Percentiles rank a stretch among this genome's conserved stretches.
Conservation (phyloP, 495 filamentous ascomycete species). For the Xylaria castorea region DNA sequence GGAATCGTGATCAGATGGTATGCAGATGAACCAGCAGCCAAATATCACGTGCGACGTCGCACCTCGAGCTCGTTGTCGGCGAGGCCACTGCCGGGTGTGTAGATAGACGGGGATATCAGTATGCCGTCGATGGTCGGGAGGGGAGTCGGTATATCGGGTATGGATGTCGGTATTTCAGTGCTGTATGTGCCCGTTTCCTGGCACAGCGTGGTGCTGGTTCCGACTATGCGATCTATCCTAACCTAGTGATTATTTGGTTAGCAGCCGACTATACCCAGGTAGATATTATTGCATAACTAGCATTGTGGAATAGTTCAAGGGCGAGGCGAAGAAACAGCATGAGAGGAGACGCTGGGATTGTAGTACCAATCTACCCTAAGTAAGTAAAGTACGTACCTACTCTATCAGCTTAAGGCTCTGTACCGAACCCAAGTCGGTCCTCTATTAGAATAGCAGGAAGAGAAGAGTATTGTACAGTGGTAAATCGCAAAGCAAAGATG, state of each 20-base stretch:
- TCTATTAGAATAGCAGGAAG: slow-evolving; percentile 7
- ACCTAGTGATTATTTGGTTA: background rate
- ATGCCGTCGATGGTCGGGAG: slow-evolving; percentile 1
- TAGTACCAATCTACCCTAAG: background rate
- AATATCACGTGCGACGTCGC: slow-evolving; percentile 20
- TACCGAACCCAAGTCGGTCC: background rate
- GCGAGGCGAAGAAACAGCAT: slow-evolving; percentile 1
- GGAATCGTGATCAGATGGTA: slow-evolving; percentile 4
- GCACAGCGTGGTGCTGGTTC: slow-evolving; percentile 8
- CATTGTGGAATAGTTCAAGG: background rate
- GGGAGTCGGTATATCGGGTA: slow-evolving; percentile 5
- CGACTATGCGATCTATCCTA: slow-evolving; percentile 4
- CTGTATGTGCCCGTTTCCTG: slow-evolving; percentile 2
- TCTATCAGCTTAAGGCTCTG: slow-evolving; percentile 9
- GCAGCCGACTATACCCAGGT: background rate
- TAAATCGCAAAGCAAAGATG: slow-evolving; percentile 2
- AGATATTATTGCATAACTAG: background rate
- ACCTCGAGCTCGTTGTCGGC: slow-evolving; percentile 17
- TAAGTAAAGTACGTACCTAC: slow-evolving; percentile 13
- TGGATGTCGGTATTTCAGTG: slow-evolving; percentile 10
- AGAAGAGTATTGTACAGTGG: slow-evolving; percentile 13
- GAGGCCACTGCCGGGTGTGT: slow-evolving; percentile 8
- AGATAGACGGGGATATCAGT: background rate
- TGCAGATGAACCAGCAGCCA: slow-evolving; percentile 1
- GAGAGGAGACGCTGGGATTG: background rate